Base-by-base conservation (phyloP, 306 rosid genomes). In the Malus asiatica region DNA sequence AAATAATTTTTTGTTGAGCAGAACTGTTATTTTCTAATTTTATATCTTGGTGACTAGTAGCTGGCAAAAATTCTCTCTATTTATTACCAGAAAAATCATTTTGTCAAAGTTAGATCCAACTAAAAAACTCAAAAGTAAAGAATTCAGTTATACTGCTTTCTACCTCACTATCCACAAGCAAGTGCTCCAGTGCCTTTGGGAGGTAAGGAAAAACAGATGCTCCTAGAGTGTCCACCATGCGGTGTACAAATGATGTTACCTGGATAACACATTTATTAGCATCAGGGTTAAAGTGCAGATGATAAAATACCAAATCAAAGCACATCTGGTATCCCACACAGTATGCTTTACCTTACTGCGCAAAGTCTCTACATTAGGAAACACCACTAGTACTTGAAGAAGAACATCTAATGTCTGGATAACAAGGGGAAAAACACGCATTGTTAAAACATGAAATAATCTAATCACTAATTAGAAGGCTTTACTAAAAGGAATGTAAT, bases 201-300 rank as follows among this genome's bases (percentile, higher is more conserved):
- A 95, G 96, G 88, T 82, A 95, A 7, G 99, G 99, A 79, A 95
- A 87, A 52, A 95, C 97, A 76, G 92, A 90, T 77, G 88, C 78
- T 40, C 99, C 99, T 45, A 95, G 82, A 53, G 96, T 92, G 20
- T 92, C 99, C 76, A 95, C 97, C 99, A 95, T 95, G 51, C 99
- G 98, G 75, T 95, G 99, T 84, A 95, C 84, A 84, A 92, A 95
- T 66, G 99, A 95, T 2, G 92, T 93, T 57, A 95, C 98, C 99
- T 95, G 72, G 78, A 83, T 68, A 64, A 73, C 76, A 76, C 16
- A 58, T 27, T 68, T 15, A 64, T 19, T 52, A 72, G 61, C 66
- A 76, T 86, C 66, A 80, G 77, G 63, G 75, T 40, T 82, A 68
- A 70, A 66, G 35, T 66, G 55, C 74, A 74, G 63, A 57, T 40